A percentile compares a stretch with the other conserved stretches of the same genome.
Evolutionary conservation across 495 filamentous ascomycete species (phyloP).

Genomic region (Barbatosphaeria neglecta): DNA sequence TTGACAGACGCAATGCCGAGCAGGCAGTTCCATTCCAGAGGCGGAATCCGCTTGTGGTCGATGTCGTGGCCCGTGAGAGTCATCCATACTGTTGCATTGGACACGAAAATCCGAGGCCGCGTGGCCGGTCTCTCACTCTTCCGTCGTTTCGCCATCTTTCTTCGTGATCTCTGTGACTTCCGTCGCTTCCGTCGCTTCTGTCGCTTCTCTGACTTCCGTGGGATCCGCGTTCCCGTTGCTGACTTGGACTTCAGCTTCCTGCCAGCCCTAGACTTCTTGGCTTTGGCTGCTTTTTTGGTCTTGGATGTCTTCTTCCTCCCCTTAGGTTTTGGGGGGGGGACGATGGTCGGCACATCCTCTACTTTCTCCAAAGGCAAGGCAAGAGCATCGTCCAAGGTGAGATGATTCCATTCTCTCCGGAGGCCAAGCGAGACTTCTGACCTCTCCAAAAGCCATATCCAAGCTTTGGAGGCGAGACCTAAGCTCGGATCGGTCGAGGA

Average conservation of each 20-base stretch:
- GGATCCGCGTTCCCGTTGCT: no score
- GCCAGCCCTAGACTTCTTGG: neutral
- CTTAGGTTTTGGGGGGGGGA: no score
- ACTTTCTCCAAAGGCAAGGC: conserved; percentile 25
- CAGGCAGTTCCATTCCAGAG: conserved; percentile 60
- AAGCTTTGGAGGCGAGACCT: conserved; percentile 26
- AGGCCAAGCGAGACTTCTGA: conserved; percentile 30
- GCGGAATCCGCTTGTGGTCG: conserved; percentile 55
- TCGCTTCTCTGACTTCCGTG: no score
- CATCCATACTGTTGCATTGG: conserved; percentile 51
- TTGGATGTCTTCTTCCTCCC: no score
- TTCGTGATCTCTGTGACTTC: neutral
- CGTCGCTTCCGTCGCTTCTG: no score
- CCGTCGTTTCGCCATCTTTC: conserved; percentile 4
- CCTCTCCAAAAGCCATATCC: conserved; percentile 31
- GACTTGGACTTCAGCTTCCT: neutral
- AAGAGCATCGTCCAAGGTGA: conserved; percentile 26
- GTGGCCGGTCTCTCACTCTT: conserved; percentile 14
- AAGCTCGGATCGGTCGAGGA: conserved; percentile 15
- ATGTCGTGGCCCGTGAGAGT: conserved; percentile 69
- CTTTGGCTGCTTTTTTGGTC: no score
- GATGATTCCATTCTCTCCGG: conserved; percentile 27
- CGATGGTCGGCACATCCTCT: conserved; percentile 1
- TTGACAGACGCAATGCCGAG: conserved; percentile 68
- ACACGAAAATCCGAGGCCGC: conserved; percentile 21